Base-by-base conservation (phyloP, 306 rosid genomes). In the Pterocarpus santalinus region DNA sequence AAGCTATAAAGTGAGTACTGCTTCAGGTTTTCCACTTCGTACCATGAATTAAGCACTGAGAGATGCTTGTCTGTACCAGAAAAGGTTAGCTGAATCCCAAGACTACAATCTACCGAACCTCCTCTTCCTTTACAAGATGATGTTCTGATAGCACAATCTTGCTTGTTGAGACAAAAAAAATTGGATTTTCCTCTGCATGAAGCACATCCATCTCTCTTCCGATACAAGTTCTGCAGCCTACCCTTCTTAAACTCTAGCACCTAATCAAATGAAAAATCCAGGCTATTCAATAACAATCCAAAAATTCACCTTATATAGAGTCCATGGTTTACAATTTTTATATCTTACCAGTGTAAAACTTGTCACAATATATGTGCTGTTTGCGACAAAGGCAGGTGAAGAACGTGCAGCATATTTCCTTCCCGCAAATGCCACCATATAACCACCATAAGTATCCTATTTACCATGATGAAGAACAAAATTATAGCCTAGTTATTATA, bases 41-140 rank as follows among this genome's bases (percentile, higher is more conserved):
- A 91, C 96, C 96, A 89, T 17, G 96, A 88, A 69, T 89, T 89
- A 57, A 91, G 90, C 52, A 86, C 93, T 8, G 80, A 55, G 41
- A 91, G 91, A 80, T 91, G 92, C 82, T 86, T 91, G 78, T 91
- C 92, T 33, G 96, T 91, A 11, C 96, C 96, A 9, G 93, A 91
- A 81, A 91, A 91, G 0, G 92, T 89, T 3, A 85, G 74, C 46
- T 91, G 96, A 51, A 91, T 89, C 57, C 93, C 91, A 34, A 91
- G 87, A 80, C 93, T 88, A 61, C 96, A 91, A 83, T 91, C 96
- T 28, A 86, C 90, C 12, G 88, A 57, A 38, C 96, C 93, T 76
- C 96, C 93, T 64, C 87, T 56, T 46, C 87, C 86, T 74, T 88
- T 84, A 69, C 96, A 89, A 66, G 81, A 81, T 7, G 92, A 85